A percentile compares a stretch with the other conserved stretches of the same genome.
Conservation (phyloP, 805 yeast genomes). For the Ogataea allantospora region DNA sequence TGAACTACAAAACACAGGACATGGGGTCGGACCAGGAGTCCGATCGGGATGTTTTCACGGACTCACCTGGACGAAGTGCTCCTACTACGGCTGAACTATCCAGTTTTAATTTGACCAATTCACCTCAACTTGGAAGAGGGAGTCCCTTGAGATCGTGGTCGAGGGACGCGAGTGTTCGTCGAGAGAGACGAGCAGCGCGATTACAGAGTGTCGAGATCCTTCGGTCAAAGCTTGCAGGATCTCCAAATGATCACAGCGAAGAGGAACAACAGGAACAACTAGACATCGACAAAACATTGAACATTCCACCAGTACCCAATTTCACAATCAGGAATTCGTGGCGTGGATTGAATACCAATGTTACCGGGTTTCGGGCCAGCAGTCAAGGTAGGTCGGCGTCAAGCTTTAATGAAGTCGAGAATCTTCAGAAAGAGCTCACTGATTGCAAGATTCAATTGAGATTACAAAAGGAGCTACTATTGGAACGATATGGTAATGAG, state of each 20-base stretch:
- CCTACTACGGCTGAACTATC: constrained; percentile 15
- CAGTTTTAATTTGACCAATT: constrained; percentile 4
- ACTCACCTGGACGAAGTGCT: constrained; percentile 6
- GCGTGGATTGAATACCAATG: constrained; percentile 1
- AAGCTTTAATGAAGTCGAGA: constrained; percentile 24
- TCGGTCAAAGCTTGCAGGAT: constrained; percentile 21
- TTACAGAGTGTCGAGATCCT: constrained; percentile 16
- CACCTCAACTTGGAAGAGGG: constrained; percentile 6
- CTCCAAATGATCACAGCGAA: constrained; percentile 17
- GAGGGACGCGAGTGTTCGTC: constrained; percentile 18
- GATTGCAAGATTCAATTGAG: constrained; percentile 35
- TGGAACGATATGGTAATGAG: constrained; percentile 23
- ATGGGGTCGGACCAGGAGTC: constrained; percentile 9
- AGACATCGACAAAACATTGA: constrained; percentile 19
- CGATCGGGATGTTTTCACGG: constrained; percentile 13
- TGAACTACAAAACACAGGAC: constrained; percentile 2
- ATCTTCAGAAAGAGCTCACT: constrained; percentile 31
- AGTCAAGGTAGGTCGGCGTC: constrained; percentile 12
- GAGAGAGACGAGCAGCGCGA: constrained; percentile 20
- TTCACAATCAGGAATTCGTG: constrained; percentile 16
- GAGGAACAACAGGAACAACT: constrained; percentile 14
- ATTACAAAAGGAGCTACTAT: constrained; percentile 31
- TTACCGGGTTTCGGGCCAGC: not conserved
- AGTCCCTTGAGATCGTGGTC: constrained; percentile 13
- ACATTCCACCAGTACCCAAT: constrained; percentile 18